Conservation (phyloP, 208 protist species). For the Trichomonas tenax region DNA sequence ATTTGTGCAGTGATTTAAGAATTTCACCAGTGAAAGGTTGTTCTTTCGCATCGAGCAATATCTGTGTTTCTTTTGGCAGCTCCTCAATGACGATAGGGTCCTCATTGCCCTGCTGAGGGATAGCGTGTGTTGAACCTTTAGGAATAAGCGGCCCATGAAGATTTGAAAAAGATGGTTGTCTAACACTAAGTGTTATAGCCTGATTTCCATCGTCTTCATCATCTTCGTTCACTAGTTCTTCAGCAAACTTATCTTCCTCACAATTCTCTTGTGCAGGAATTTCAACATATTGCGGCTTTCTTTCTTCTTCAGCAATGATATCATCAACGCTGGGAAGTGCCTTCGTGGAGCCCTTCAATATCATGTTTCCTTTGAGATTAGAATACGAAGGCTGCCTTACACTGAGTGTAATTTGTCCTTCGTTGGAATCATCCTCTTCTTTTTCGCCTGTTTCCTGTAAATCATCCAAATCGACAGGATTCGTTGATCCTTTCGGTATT, state of each 20-base stretch:
- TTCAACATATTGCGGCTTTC: too few species aligned
- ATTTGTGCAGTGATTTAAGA: background rate
- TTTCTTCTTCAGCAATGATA: too few species aligned
- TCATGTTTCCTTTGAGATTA: background rate
- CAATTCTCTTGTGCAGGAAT: too few species aligned
- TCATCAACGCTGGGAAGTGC: background rate
- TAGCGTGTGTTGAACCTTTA: background rate
- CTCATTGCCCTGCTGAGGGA: background rate
- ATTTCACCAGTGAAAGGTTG: background rate
- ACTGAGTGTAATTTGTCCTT: background rate
- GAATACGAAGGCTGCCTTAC: background rate
- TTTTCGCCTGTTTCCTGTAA: background rate
- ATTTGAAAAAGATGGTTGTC: background rate
- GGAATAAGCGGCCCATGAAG: background rate
- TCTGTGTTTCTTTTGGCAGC: background rate
- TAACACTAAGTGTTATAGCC: background rate
- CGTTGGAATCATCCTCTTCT: background rate
- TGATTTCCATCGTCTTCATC: background rate
- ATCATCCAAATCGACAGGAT: too few species aligned
- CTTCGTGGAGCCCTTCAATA: background rate
- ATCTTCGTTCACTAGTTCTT: background rate
- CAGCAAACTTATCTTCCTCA: background rate
- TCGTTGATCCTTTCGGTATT: background rate
- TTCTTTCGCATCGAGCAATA: background rate
- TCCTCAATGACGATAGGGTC: background rate